phyloP scores from a whole-genome alignment of 108 stramenopile genomes.

The Fragilariopsis cylindrus region DNA sequence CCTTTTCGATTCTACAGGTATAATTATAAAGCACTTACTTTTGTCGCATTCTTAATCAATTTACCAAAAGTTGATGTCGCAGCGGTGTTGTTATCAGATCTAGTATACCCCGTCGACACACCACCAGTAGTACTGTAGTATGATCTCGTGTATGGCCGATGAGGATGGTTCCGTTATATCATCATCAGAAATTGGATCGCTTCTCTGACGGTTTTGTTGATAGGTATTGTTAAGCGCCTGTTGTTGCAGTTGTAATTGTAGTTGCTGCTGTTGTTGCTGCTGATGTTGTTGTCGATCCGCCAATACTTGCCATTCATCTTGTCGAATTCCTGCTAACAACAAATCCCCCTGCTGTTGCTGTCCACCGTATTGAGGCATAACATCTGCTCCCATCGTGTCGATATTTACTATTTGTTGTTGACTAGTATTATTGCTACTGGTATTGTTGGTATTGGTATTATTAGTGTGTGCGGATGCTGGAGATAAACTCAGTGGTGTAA shows the following conservation, averaged over 20 bases:
- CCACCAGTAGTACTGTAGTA: neutral
- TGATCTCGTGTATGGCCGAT: constrained; percentile 16
- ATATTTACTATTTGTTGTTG: neutral
- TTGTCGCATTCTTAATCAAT: constrained; percentile 27
- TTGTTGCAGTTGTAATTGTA: constrained; percentile 19
- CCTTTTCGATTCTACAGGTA: no score
- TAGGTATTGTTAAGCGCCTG: neutral
- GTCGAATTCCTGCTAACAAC: neutral
- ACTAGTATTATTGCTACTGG: neutral
- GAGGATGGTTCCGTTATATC: constrained; percentile 40
- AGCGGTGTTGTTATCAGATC: constrained; percentile 13
- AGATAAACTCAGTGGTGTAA: constrained; percentile 15
- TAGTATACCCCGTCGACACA: constrained; percentile 16
- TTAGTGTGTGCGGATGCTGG: constrained; percentile 11
- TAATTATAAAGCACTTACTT: constrained; percentile 18
- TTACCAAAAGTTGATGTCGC: constrained; percentile 41
- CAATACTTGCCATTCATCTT: neutral
- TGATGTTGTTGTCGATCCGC: neutral
- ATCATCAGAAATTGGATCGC: constrained; percentile 26
- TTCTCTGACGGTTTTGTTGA: neutral
- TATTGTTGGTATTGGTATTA: neutral
- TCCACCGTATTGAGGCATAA: constrained; percentile 8
- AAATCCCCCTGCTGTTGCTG: neutral
- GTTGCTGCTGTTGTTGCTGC: neutral
- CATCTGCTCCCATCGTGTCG: neutral